phyloP scores from a whole-genome alignment of 345 rosid genomes.

The Trapa bicornis region DNA sequence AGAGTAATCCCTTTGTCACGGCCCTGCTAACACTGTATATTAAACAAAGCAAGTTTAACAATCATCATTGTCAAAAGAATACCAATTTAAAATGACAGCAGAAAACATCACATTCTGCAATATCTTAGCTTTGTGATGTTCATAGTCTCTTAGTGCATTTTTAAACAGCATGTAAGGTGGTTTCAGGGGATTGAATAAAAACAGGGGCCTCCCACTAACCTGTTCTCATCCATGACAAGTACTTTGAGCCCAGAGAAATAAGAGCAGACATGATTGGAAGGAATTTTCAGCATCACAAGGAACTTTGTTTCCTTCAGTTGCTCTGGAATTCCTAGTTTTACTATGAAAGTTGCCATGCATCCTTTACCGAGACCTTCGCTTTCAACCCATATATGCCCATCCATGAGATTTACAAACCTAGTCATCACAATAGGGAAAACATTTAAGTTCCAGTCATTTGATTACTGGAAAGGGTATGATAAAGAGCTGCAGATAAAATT shows the following conservation, averaged over 20 bases:
- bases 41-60: background rate
- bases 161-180: background rate
- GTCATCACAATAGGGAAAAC: constrained; percentile 11
- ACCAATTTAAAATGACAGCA: background rate
- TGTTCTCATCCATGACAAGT: constrained; percentile 80
- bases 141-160: background rate
- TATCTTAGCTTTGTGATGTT: background rate
- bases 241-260: constrained; percentile 82
- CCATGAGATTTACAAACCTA: constrained; percentile 98
- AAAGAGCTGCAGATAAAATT: background rate
- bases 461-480: background rate
- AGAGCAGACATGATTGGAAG: constrained; percentile 36
- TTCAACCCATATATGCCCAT: constrained; percentile 91
- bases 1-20: constrained; percentile 69
- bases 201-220: constrained; percentile 39
- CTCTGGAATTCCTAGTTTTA: constrained; percentile 60
- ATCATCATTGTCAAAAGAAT: background rate
- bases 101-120: background rate
- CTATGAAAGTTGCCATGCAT: constrained; percentile 67
- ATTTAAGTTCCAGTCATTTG: background rate
- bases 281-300: constrained; percentile 22
- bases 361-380: constrained; percentile 96
- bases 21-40: constrained; percentile 67
- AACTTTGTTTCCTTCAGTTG: constrained; percentile 40
- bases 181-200: background rate